phyloP scores from a whole-genome alignment of 116 monocot species.

The Iris pallida region DNA sequence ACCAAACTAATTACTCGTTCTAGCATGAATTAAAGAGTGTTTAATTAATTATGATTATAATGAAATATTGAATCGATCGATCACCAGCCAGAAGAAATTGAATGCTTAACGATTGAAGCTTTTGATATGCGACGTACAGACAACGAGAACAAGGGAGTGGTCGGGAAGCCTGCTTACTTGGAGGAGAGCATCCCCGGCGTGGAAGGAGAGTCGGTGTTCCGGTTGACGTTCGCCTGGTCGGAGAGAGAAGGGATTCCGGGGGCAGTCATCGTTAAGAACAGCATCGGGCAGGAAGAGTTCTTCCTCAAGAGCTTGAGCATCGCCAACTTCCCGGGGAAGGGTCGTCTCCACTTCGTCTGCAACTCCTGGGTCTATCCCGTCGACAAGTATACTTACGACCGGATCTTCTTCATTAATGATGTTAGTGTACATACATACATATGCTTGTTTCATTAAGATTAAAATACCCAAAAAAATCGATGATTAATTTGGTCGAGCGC shows the following conservation, averaged over 20 bases:
- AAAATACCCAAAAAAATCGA: too few species aligned
- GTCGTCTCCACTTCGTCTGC: conserved; percentile 44
- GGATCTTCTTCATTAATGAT: conserved; percentile 50
- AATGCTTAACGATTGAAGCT: too few species aligned
- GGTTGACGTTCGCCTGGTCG: conserved; percentile 21
- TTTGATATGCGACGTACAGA: conserved; percentile 13
- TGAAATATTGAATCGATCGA: too few species aligned
- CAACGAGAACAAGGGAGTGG: conserved; percentile 16
- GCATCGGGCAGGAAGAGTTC: conserved; percentile 26
- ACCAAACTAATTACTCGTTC: too few species aligned
- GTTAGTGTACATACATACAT: too few species aligned
- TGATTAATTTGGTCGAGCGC: not conserved
- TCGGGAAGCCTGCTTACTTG: conserved; percentile 17
- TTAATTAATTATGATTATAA: too few species aligned
- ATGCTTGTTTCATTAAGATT: not conserved
- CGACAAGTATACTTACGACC: conserved; percentile 30
- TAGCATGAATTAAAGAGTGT: too few species aligned
- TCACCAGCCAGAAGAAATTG: too few species aligned
- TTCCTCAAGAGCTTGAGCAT: conserved; percentile 44
- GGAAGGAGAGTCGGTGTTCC: conserved; percentile 23
- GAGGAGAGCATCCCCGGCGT: not conserved
- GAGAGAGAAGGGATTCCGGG: conserved; percentile 33
- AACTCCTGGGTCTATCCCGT: conserved; percentile 52
- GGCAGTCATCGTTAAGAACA: conserved; percentile 51
- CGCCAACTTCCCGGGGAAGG: conserved; percentile 20